phyloP scores from a whole-genome alignment of 345 rosid species.

The Combretum micranthum region DNA sequence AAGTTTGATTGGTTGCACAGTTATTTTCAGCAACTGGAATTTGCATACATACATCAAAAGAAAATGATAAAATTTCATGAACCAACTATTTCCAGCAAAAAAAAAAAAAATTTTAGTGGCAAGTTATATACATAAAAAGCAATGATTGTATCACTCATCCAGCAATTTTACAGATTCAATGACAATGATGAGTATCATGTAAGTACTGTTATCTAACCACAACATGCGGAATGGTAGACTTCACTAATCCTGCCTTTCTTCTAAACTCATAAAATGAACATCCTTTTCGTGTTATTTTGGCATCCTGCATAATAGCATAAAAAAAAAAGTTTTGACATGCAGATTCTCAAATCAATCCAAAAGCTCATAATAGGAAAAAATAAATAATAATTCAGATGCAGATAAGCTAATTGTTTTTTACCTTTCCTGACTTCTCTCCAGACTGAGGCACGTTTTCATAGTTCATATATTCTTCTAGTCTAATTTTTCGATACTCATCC shows the following conservation, averaged over 20 bases:
- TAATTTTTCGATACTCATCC: slow-evolving; percentile 73
- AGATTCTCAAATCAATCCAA: background rate
- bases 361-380: background rate
- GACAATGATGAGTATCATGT: too few relatives aligned
- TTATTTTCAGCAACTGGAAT: too few relatives aligned
- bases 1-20: too few relatives aligned
- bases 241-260: slow-evolving; percentile 61
- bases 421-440: slow-evolving; percentile 64
- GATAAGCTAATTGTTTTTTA: slow-evolving; percentile 11
- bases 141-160: too few relatives aligned
- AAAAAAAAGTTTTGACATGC: background rate
- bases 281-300: slow-evolving; percentile 44
- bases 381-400: background rate
- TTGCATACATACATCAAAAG: too few relatives aligned
- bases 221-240: slow-evolving; percentile 70
- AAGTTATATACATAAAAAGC: too few relatives aligned
- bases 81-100: too few relatives aligned
- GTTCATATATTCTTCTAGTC: slow-evolving; percentile 91
- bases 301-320: slow-evolving; percentile 26
- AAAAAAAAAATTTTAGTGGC: too few relatives aligned
- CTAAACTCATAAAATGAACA: too few relatives aligned
- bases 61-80: too few relatives aligned
- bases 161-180: too few relatives aligned
- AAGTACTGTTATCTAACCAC: slow-evolving; percentile 40
- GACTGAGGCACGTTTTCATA: slow-evolving; percentile 76